Evolutionary conservation across 2,329 filamentous ascomycete genomes (phyloP), one percentile per base, ranked within the genome.

Genomic region (Monosporascus sp.): DNA sequence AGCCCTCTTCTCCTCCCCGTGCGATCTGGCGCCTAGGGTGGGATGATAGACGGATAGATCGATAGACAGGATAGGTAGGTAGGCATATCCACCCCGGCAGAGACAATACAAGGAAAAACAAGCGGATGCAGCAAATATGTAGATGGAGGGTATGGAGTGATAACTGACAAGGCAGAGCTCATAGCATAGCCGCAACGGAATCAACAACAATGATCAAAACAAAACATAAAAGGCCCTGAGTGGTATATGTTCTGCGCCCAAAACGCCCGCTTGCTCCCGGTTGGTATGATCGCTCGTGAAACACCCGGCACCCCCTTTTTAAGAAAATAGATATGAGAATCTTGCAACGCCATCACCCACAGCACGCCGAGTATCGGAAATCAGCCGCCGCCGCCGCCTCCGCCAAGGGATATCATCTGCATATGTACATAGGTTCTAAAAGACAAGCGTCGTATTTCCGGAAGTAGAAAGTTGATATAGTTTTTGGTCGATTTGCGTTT

Each of bases 381-480:
- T 27, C 24, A 31, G 26, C 16, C n/a, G 43, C 24, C 43, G 24
- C 43, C 41, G 41, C 41, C 41, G n/a, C 43, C 38, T n/a, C 38
- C 19, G n/a, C 48, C 38, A 31, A 46, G 26, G 49, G 41, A 37
- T 51, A 51, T 46, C 40, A 22, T 48, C 19, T 16, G 43, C 56
- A 53, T 63, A 60, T 63, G 58, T 62, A 63, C 61, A 63, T 59
- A 59, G 57, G 45, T 48, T 54, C 58, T 53, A 58, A 56, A 61
- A 55, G 54, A 49, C 48, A 59, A 55, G 52, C 55, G 49, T 57
- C 58, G 38, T 56, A 50, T 53, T 55, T 40, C 55, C 52, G 53
- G 52, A 58, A 52, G 52, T 14, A 56, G 55, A 52, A 55, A 53
- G 24, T 55, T 58, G 14, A 24, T 44, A 38, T 58, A 50, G 44